Base-by-base conservation (phyloP, 2,329 filamentous ascomycete species). In the Claviceps cyperi region DNA sequence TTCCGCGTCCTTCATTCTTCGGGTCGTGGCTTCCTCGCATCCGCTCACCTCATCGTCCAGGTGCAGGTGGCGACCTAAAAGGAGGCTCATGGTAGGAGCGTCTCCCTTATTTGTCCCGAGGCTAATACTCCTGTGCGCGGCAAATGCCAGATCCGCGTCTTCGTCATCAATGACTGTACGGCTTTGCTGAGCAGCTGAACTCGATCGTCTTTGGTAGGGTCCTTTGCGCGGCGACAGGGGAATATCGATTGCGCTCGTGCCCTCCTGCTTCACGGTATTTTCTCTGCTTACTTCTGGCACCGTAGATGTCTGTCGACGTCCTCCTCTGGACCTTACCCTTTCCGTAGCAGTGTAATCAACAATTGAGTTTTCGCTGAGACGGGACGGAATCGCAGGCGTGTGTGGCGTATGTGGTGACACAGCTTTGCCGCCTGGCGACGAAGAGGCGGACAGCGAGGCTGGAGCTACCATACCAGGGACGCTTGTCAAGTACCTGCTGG, bases 341-440 rank as follows among this genome's bases (percentile, higher is more conserved):
- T 60, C 59, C 21, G 59, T 56, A 2, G 58, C 54, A 19, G 59
- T 55, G 44, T 67, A 64, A 49, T 67, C 65, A 38, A 66, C 66
- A 35, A 92, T 87, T 48, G 86, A 92, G 60, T 94, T 90, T 54
- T 92, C 88, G 61, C 88, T 94, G 21, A 98, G 71, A n/a, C 92
- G 79, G 7, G 90, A 96, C 19, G 91, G 91, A 28, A 97, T 88
- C 11, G 90, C 89, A 4, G 92, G 92, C 0, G 89, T 94, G 60
- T 97, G 90, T 1, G 90, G 88, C 0, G 87, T 95, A 61, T 91
- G 88, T 9, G 86, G 89, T 2, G 88, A 95, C 17, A 94, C 77
- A 0, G 89, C 87, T 59, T 95, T 95, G 51, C 85, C 87, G 51
- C 85, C 87, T 1, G 90, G 90, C 9, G 90, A 96, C 0, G 89